These are phyloP conservation scores for Biscutella laevigata DNA, from an alignment of 441 rosid species.

Conservation along the genomic window DNA sequence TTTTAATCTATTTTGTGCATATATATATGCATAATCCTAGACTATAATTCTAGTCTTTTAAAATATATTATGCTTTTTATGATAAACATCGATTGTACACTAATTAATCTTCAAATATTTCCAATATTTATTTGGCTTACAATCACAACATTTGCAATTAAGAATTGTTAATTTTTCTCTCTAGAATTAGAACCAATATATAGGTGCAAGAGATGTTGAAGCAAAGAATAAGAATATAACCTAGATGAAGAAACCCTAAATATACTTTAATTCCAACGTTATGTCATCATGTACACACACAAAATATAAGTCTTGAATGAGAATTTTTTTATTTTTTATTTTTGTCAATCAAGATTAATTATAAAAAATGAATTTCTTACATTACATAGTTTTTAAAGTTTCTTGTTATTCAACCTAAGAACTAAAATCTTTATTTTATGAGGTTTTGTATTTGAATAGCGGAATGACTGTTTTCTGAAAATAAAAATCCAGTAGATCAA, in stretches of 20 bases:
- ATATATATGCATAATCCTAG: neutral
- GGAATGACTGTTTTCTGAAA: too few relatives aligned
- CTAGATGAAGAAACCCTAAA: slow-evolving; percentile 27
- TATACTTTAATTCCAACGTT: too few relatives aligned
- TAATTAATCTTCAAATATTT: neutral
- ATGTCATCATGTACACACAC: too few relatives aligned
- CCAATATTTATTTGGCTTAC: neutral
- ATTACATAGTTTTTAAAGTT: too few relatives aligned
- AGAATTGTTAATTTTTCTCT: neutral
- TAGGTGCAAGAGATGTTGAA: slow-evolving; percentile 13
- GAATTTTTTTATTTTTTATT: too few relatives aligned
- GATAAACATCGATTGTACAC: neutral
- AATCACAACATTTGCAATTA: neutral
- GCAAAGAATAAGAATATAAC: slow-evolving; percentile 30
- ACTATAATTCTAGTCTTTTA: neutral
- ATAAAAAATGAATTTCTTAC: too few relatives aligned
- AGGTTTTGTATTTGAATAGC: too few relatives aligned
- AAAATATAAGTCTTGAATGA: too few relatives aligned
- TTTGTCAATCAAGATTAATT: too few relatives aligned
- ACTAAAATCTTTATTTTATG: too few relatives aligned
- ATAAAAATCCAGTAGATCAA: too few relatives aligned
- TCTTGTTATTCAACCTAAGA: too few relatives aligned
- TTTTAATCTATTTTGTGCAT: neutral
- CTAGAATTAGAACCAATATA: neutral
- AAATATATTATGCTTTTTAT: neutral